Base-by-base conservation (phyloP, 2,329 filamentous ascomycete genomes). In the Rhinocladiella mackenziei region DNA sequence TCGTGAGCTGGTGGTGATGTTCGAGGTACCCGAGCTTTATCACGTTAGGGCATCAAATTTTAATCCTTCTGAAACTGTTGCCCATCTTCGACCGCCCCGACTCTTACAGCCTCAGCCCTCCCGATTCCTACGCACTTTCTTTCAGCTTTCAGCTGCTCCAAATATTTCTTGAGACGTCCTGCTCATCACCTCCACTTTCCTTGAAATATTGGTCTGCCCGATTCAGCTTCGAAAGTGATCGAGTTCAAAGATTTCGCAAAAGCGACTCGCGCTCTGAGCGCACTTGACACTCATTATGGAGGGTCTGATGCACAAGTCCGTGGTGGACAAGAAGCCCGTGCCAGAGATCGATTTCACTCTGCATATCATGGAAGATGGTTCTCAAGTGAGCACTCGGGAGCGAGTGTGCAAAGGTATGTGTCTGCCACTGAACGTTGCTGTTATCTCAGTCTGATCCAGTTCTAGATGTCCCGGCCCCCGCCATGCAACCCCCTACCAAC, bases 341-440 rank as follows among this genome's bases (percentile, higher is more conserved):
- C 92, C 92, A 46, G 91, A 97, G 76, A 97, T 98, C 62, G 92
- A 98, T 74, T 98, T 98, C 67, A 94, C 88, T 44, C 81, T 98
- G 62, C 92, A 98, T 69, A 92, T 86, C 52, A 96, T 97, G 91
- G 92, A 98, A 68, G 92, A 98, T 75, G 88, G 87, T 63, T 83
- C 80, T 41, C 88, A 95, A 72, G 92, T 98, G 65, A 97, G 80
- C 80, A 98, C 92, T 52, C 72, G 84, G 65, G 92, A 98, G 71
- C 81, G 92, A 66, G 92, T 98, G 51, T 95, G 91, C 77, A 98
- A 97, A 89, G 92, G 92, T 97, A 79, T 54, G 68, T 34, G 5
- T 10, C 18, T 15, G 43, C 18, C 13, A 17, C n/a, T n/a, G n/a
- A n/a, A 11, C 22, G 10, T 31, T 20, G 9, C 14, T 7, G 20